Evolutionary conservation across 176 grass and related monocot genomes (phyloP).

Genomic region (Elaeis guineensis): DNA sequence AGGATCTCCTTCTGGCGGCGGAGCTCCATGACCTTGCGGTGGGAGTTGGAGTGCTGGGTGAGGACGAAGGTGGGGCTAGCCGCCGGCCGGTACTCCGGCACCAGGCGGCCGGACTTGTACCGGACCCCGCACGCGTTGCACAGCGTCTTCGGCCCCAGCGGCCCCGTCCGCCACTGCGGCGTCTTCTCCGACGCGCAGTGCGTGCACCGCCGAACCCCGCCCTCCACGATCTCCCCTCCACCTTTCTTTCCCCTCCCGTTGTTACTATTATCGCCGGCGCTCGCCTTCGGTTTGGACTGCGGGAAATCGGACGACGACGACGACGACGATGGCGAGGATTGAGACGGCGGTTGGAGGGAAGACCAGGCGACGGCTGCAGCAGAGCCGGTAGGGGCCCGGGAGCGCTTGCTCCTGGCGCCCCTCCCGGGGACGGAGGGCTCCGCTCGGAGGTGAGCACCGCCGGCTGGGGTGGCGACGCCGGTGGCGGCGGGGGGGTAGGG

Average conservation of each 20-base stretch:
- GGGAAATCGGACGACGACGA: constrained; percentile 8
- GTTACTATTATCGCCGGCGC: neutral
- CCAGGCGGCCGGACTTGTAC: constrained; percentile 14
- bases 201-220: constrained; percentile 77
- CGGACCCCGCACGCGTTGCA: constrained; percentile 1
- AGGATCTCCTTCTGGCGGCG: constrained; percentile 92
- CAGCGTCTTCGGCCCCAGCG: constrained; percentile 33
- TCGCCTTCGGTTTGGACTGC: neutral
- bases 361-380: neutral
- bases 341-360: neutral
- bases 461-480: neutral
- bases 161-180: constrained; percentile 95
- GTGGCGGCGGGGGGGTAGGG: neutral
- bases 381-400: neutral
- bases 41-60: constrained; percentile 98
- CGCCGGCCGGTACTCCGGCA: constrained; percentile 93
- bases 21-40: constrained; percentile 99
- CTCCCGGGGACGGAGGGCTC: neutral
- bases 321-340: neutral
- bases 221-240: neutral
- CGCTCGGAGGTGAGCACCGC: neutral
- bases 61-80: constrained; percentile 91
- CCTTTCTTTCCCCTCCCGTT: neutral
- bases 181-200: constrained; percentile 99
- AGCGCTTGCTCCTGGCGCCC: constrained; percentile 7